phyloP scores from a whole-genome alignment of 768 basidiomycete genomes.

The Phaeotremella skinneri region DNA sequence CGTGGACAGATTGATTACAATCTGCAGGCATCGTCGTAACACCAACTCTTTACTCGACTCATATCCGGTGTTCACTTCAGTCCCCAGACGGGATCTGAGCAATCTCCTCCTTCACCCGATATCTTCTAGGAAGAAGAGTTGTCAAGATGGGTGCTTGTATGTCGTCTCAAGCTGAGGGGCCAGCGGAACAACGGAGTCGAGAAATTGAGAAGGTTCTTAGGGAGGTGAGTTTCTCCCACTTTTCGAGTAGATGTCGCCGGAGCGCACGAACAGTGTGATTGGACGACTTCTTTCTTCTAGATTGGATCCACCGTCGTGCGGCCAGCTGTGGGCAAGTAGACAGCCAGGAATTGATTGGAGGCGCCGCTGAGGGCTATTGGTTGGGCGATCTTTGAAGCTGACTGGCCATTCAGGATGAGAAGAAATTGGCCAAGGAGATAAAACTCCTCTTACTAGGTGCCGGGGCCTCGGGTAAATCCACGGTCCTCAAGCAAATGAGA shows the following conservation, averaged over 20 bases:
- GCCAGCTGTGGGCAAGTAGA: neutral
- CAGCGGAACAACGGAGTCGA: slow-evolving; percentile 59
- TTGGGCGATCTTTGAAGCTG: slow-evolving; percentile 12
- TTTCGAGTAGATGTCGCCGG: neutral
- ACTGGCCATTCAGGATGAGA: slow-evolving; percentile 62
- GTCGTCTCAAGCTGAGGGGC: slow-evolving; percentile 63
- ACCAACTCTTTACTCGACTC: too few species aligned
- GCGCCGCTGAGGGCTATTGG: neutral
- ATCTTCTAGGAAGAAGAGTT: neutral
- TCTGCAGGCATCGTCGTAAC: too few species aligned
- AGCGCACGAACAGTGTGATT: too few species aligned
- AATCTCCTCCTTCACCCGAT: neutral
- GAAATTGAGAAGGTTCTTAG: slow-evolving; percentile 66
- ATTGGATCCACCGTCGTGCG: neutral
- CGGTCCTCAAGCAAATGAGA: slow-evolving; percentile 88
- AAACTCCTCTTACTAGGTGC: slow-evolving; percentile 87
- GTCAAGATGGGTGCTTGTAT: slow-evolving; percentile 72
- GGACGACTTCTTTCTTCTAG: neutral
- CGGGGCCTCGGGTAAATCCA: slow-evolving; percentile 90
- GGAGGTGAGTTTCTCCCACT: slow-evolving; percentile 40
- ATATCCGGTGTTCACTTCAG: too few species aligned
- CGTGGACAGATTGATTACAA: too few species aligned
- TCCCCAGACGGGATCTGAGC: neutral
- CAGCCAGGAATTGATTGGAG: neutral
- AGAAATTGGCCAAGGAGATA: slow-evolving; percentile 59